Percentiles rank a stretch among this genome's conserved stretches.
Conservation (phyloP, 257 asterid genomes). For the Jacaranda copaia region DNA sequence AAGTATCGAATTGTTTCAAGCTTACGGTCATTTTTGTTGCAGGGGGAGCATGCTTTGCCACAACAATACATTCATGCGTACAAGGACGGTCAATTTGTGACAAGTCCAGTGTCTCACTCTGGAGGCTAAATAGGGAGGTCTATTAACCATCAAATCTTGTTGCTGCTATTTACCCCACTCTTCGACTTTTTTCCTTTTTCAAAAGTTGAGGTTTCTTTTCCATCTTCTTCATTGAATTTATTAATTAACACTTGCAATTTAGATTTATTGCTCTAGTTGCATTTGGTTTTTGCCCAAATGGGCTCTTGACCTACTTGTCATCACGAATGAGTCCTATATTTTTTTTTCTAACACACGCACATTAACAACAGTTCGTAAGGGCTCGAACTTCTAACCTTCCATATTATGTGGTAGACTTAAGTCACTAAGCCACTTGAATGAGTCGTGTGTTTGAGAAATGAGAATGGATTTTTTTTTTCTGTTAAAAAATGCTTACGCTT, state of each 20-base stretch:
- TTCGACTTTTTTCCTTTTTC: slow-evolving; percentile 7
- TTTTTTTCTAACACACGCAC: too few species aligned
- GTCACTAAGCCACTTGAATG: too few species aligned
- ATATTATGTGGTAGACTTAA: too few species aligned
- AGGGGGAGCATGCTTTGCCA: slow-evolving; percentile 91
- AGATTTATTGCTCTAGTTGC: background rate
- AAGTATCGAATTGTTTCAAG: too few species aligned
- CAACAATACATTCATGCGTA: slow-evolving; percentile 72
- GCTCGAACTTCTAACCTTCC: too few species aligned
- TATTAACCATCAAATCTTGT: background rate
- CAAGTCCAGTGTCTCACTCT: slow-evolving; percentile 83
- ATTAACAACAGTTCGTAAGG: too few species aligned
- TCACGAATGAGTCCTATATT: too few species aligned
- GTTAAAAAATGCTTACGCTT: too few species aligned
- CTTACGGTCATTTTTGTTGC: slow-evolving; percentile 36
- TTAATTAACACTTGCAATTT: slow-evolving; percentile 12
- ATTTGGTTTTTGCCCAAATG: background rate
- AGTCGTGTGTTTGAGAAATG: too few species aligned
- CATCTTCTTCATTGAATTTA: slow-evolving; percentile 6
- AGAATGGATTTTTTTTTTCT: too few species aligned
- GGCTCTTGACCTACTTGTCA: too few species aligned
- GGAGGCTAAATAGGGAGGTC: slow-evolving; percentile 58
- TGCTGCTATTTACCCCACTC: slow-evolving; percentile 26
- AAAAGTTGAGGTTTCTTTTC: slow-evolving; percentile 22
- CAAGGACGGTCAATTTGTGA: slow-evolving; percentile 78